A percentile compares a stretch with the other conserved stretches of the same genome.
phyloP scores from a whole-genome alignment of 345 rosid genomes.

The Moricandia arvensis region DNA sequence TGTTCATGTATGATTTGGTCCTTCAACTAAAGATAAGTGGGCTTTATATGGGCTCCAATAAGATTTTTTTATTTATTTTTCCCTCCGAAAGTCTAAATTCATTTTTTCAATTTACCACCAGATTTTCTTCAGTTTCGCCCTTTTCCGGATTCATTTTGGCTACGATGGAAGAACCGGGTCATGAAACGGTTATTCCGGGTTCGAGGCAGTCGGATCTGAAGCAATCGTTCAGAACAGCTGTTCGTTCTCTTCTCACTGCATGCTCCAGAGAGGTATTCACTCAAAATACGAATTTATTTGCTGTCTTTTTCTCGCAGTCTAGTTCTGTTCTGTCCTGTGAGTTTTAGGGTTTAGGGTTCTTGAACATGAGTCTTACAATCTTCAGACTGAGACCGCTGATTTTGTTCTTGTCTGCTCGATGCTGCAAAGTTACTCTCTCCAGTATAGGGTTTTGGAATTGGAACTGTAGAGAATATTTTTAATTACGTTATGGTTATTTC shows the following conservation, averaged over 20 bases:
- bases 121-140: neutral
- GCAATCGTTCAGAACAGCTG: conserved; percentile 54
- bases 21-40: neutral
- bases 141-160: too few species aligned
- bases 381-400: neutral
- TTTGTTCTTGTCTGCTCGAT: neutral
- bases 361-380: neutral
- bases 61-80: neutral
- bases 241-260: conserved; percentile 60
- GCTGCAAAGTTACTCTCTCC: neutral
- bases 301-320: too few species aligned
- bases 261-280: conserved; percentile 54
- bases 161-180: conserved; percentile 30
- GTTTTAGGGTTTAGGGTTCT: conserved; percentile 13
- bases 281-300: neutral
- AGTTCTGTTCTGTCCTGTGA: neutral
- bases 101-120: neutral
- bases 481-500: neutral
- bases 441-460: neutral
- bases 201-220: conserved; percentile 45
- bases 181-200: conserved; percentile 26
- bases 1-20: neutral
- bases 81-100: neutral
- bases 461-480: too few species aligned
- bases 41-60: neutral